Base-by-base conservation (phyloP, 139 green algal species). In the Volvox reticuliferus region DNA sequence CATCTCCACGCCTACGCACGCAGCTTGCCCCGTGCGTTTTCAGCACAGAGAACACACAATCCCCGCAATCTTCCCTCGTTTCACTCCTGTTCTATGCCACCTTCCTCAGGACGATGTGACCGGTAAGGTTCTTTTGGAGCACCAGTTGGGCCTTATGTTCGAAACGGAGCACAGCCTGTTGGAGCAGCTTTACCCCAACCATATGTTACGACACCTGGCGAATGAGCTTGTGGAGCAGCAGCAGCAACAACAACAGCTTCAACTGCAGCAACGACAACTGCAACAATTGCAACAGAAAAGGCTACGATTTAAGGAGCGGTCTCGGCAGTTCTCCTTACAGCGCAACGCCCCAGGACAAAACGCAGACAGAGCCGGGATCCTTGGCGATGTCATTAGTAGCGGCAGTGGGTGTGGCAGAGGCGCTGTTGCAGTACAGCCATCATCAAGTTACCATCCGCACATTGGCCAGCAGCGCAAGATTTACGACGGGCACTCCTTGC, bases 121-220 rank as follows among this genome's bases (percentile, higher is more conserved):
- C 1, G 69, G 30, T 9, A 78, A 67, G 12, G 87, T 90, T 28
- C 19, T 61, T 28, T 68, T 81, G 68, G 79, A 91, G 87, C 71
- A 67, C 35, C 86, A 89, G 65, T 67, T 93, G 81, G 79, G 37
- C 44, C 80, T 81, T 75, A 63, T 91, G 36, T 63, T 91, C 6
- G 84, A 93, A 63, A 85, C 91, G 35, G 91, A 93, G 87, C 91
- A 93, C 84, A 28, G 44, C 67, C 69, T 93, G 71, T 86, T 93
- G 71, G 91, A 93, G 80, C 69, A 84, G 26, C 50, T 93, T 71
- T 91, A 91, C 79, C 91, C 91, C 3, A n/a, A 44, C 18, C 84
- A 89, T 44, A 82, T 89, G 33, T 67, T 89, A 37, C 16, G 12
- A 13, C 26, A 50, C 68, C 30, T 89, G 1, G 75, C 35, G 21